A percentile compares a stretch with the other conserved stretches of the same genome.
These are phyloP conservation scores for Wilcoxina mikolae DNA, from an alignment of 495 filamentous ascomycete genomes.

Conservation along the genomic window DNA sequence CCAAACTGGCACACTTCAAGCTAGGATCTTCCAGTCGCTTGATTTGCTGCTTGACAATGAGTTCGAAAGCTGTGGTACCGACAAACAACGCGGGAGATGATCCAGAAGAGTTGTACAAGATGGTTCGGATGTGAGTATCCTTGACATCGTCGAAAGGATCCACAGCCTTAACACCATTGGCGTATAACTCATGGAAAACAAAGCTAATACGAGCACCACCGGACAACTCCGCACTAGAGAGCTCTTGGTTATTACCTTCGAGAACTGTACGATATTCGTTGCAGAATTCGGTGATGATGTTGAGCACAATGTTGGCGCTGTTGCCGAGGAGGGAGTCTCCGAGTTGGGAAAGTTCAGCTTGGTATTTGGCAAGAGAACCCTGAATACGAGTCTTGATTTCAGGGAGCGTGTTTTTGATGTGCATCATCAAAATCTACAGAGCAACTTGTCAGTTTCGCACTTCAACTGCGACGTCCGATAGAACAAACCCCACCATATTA, in stretches of 20 bases:
- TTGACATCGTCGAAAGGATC: slow-evolving; percentile 97
- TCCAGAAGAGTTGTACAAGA: slow-evolving; percentile 96
- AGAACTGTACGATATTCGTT: slow-evolving; percentile 93
- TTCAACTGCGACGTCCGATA: background rate
- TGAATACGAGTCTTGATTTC: slow-evolving; percentile 96
- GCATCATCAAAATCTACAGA: slow-evolving; percentile 92
- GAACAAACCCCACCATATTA: slow-evolving; percentile 50
- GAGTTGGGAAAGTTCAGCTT: slow-evolving; percentile 59
- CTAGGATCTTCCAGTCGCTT: slow-evolving; percentile 91
- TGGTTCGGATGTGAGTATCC: slow-evolving; percentile 91
- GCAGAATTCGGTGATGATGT: slow-evolving; percentile 97
- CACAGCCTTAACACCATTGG: slow-evolving; percentile 94
- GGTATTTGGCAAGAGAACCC: slow-evolving; percentile 83
- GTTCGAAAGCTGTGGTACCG: slow-evolving; percentile 90
- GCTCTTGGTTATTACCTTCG: slow-evolving; percentile 89
- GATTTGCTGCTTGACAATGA: slow-evolving; percentile 98
- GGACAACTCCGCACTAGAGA: slow-evolving; percentile 85
- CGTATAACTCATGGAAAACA: slow-evolving; percentile 96
- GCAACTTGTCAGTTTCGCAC: slow-evolving; percentile 9
- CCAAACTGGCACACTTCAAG: slow-evolving; percentile 87
- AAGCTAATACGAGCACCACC: slow-evolving; percentile 98
- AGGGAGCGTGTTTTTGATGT: slow-evolving; percentile 98
- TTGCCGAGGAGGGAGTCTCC: slow-evolving; percentile 96
- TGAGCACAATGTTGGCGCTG: slow-evolving; percentile 86
- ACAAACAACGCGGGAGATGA: slow-evolving; percentile 96